Evolutionary conservation across 495 filamentous ascomycete genomes (phyloP).

Genomic region (Neurospora sp.): DNA sequence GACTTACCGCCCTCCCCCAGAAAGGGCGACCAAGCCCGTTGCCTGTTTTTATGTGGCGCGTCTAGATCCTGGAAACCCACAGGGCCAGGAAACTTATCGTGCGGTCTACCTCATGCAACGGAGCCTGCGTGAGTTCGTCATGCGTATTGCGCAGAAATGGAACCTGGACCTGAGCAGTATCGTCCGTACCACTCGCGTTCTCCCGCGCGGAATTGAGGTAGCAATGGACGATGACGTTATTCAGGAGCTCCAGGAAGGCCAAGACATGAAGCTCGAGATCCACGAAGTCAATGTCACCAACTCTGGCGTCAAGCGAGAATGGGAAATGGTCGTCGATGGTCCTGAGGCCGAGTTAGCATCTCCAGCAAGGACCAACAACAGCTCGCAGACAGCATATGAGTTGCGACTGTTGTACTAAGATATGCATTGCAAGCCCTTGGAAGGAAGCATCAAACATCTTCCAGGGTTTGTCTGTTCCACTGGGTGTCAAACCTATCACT

Average conservation of each 20-base stretch:
- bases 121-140: slow-evolving; percentile 59
- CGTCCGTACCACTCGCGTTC: slow-evolving; percentile 58
- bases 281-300: slow-evolving; percentile 22
- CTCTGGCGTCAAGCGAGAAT: slow-evolving; percentile 35
- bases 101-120: slow-evolving; percentile 79
- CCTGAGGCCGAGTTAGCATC: slow-evolving; percentile 29
- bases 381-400: slow-evolving; percentile 28
- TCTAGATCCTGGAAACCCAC: slow-evolving; percentile 37
- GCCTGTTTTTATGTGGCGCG: slow-evolving; percentile 84
- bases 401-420: slow-evolving; percentile 38
- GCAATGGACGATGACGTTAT: slow-evolving; percentile 88
- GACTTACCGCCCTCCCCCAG: slow-evolving; percentile 69
- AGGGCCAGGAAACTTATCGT: slow-evolving; percentile 59
- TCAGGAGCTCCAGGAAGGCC: slow-evolving; percentile 75
- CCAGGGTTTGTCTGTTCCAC: neutral
- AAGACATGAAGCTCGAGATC: slow-evolving; percentile 65
- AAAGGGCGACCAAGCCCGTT: slow-evolving; percentile 57
- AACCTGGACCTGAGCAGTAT: slow-evolving; percentile 63
- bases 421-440: neutral
- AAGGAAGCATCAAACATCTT: neutral
- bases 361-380: slow-evolving; percentile 18
- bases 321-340: slow-evolving; percentile 41
- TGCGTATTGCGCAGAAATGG: slow-evolving; percentile 63
- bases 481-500: neutral
- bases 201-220: slow-evolving; percentile 63